Evolutionary conservation across 306 rosid genomes (phyloP).

Genomic region (Inga oerstediana): DNA sequence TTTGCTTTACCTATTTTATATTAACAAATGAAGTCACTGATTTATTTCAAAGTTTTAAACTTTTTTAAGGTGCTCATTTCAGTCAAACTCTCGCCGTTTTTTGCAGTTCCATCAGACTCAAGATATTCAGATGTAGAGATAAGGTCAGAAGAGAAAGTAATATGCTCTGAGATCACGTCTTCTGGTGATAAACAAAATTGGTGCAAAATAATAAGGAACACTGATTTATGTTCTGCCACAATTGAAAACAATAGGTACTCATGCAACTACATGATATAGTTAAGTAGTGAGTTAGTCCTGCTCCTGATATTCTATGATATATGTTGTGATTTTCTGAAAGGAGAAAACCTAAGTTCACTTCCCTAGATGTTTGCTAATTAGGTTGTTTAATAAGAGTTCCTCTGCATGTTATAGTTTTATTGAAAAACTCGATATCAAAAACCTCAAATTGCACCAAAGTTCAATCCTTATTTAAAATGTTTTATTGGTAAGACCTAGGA

Average conservation of each 20-base stretch:
- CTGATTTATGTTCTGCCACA: slow-evolving; percentile 70
- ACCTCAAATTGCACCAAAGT: not conserved
- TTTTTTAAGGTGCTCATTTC: slow-evolving; percentile 28
- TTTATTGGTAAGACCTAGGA: slow-evolving; percentile 14
- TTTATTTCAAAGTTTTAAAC: slow-evolving; percentile 16
- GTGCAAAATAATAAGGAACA: slow-evolving; percentile 76
- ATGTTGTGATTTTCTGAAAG: slow-evolving; percentile 2
- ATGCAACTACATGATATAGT: slow-evolving; percentile 9
- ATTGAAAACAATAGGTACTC: slow-evolving; percentile 63
- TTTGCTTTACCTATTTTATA: slow-evolving; percentile 1
- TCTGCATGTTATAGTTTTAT: not conserved
- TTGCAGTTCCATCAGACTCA: slow-evolving; percentile 67
- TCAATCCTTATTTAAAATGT: not conserved
- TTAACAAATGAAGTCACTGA: not conserved
- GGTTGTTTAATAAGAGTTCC: not conserved
- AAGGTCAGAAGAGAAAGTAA: slow-evolving; percentile 52
- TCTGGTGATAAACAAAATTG: slow-evolving; percentile 59
- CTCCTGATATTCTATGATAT: slow-evolving; percentile 13
- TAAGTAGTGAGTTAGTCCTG: slow-evolving; percentile 8
- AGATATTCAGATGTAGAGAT: slow-evolving; percentile 66
- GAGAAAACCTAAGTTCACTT: not conserved
- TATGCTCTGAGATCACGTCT: slow-evolving; percentile 60
- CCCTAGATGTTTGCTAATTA: not conserved
- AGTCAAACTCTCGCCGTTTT: slow-evolving; percentile 18
- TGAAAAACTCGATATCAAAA: not conserved